Percentiles rank a stretch among this genome's conserved stretches.
Conservation (phyloP, 176 grass and related monocot genomes). For the Oryza glumipatula region DNA sequence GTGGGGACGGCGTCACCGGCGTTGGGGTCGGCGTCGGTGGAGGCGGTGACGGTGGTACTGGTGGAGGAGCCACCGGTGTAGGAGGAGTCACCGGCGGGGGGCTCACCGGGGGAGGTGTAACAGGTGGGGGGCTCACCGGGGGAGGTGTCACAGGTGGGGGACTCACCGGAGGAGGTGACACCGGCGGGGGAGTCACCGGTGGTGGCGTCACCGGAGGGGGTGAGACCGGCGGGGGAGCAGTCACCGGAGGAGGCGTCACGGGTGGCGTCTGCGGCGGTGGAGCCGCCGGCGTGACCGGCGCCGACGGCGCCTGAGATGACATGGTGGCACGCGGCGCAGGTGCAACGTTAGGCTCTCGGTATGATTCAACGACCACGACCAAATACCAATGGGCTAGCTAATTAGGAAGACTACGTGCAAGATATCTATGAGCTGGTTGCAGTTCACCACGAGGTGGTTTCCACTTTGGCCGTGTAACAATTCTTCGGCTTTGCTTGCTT, state of each 20-base stretch:
- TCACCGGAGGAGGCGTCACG: not conserved
- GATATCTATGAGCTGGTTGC: conserved; percentile 31
- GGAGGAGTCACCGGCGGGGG: not conserved
- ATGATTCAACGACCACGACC: not conserved
- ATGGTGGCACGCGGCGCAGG: not conserved
- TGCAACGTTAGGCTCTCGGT: not conserved
- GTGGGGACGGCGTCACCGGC: conserved; percentile 9
- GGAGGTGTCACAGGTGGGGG: not conserved
- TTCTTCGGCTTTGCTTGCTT: not conserved
- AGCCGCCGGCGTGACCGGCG: not conserved
- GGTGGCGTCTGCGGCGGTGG: not conserved
- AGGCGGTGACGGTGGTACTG: not conserved
- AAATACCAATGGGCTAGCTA: not conserved
- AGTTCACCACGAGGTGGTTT: not conserved
- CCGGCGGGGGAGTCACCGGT: not conserved
- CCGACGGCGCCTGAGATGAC: conserved; percentile 1
- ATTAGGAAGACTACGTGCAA: not conserved
- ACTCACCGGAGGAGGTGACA: not conserved
- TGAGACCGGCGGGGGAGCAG: not conserved
- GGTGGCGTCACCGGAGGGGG: not conserved
- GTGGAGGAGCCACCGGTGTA: conserved; percentile 3
- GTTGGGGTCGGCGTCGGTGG: conserved; percentile 22
- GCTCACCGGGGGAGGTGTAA: not conserved
- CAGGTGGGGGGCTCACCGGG: not conserved
- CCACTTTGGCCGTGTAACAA: not conserved